Evolutionary conservation across 2,329 filamentous ascomycete species (phyloP).

Genomic region (Cladosporium halotolerans): DNA sequence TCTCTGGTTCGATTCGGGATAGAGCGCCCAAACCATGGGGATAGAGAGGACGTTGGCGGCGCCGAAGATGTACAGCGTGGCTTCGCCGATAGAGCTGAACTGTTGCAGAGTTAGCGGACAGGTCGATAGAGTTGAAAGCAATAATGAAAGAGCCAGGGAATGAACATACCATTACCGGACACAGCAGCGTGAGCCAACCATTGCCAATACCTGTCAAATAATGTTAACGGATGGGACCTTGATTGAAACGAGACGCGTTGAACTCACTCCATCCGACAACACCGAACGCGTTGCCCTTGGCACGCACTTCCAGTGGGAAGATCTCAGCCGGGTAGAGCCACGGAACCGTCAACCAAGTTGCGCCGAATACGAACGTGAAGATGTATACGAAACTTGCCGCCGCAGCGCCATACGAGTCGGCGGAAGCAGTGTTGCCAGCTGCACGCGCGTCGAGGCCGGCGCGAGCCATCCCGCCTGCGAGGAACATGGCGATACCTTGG

Average conservation of each 20-base stretch:
- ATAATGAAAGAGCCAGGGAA: not conserved
- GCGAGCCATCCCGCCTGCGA: constrained; percentile 28
- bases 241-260: not conserved
- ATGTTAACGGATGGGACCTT: not conserved
- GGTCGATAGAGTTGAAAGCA: not conserved
- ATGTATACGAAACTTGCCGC: constrained; percentile 67
- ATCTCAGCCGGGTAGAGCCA: constrained; percentile 37
- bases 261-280: constrained; percentile 11
- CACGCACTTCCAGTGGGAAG: constrained; percentile 35
- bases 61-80: constrained; percentile 69
- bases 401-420: constrained; percentile 37
- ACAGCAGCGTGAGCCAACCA: constrained; percentile 32
- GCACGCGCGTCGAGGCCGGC: constrained; percentile 23
- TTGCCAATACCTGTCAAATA: not conserved
- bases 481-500: constrained; percentile 30
- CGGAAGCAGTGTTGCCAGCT: constrained; percentile 18
- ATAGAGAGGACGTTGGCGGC: constrained; percentile 60
- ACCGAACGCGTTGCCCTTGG: constrained; percentile 15
- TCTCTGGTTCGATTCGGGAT: constrained; percentile 65
- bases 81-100: constrained; percentile 51
- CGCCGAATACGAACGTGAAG: constrained; percentile 59
- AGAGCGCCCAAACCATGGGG: constrained; percentile 65
- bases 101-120: not conserved
- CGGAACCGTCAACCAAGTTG: constrained; percentile 53
- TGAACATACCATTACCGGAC: constrained; percentile 43